A percentile compares a stretch with the other conserved stretches of the same genome.
phyloP scores from a whole-genome alignment of 202 grass and related monocot genomes.

The Musa balbisiana region DNA sequence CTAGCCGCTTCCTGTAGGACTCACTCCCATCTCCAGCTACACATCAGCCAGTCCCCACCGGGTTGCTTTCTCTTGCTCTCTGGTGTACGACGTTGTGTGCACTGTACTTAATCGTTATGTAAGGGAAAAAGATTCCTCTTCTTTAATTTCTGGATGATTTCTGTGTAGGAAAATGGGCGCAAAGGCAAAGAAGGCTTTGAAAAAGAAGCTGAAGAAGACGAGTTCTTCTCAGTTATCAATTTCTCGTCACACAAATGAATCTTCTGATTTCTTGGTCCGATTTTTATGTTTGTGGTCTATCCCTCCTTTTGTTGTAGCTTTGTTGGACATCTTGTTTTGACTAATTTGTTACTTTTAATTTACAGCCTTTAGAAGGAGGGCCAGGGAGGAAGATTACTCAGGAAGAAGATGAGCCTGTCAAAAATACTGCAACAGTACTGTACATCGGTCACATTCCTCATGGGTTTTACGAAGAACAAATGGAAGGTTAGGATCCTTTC shows the following conservation, averaged over 20 bases:
- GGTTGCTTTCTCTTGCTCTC: too few relatives aligned
- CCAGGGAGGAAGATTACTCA: conserved; percentile 26
- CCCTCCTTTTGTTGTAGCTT: not conserved
- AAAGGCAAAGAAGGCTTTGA: conserved; percentile 39
- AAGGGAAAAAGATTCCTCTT: too few relatives aligned
- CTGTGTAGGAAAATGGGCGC: conserved; percentile 23
- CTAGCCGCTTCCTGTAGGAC: too few relatives aligned
- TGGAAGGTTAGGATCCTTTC: conserved; percentile 44
- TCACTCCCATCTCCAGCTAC: too few relatives aligned
- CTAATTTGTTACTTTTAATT: not conserved
- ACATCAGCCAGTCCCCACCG: too few relatives aligned
- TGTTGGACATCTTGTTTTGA: not conserved
- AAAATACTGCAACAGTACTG: conserved; percentile 50
- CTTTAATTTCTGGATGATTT: too few relatives aligned
- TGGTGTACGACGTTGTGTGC: too few relatives aligned
- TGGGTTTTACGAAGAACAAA: conserved; percentile 93
- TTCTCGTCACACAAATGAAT: conserved; percentile 19
- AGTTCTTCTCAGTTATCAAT: conserved; percentile 17
- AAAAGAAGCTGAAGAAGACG: conserved; percentile 32
- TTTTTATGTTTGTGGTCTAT: not conserved
- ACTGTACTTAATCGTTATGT: too few relatives aligned
- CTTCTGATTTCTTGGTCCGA: conserved; percentile 33
- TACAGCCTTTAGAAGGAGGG: conserved; percentile 63
- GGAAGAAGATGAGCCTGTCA: conserved; percentile 34
- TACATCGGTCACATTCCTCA: conserved; percentile 93